These are phyloP conservation scores for Loxodes magnus DNA, from an alignment of 73 alveolate species.

Conservation along the genomic window DNA sequence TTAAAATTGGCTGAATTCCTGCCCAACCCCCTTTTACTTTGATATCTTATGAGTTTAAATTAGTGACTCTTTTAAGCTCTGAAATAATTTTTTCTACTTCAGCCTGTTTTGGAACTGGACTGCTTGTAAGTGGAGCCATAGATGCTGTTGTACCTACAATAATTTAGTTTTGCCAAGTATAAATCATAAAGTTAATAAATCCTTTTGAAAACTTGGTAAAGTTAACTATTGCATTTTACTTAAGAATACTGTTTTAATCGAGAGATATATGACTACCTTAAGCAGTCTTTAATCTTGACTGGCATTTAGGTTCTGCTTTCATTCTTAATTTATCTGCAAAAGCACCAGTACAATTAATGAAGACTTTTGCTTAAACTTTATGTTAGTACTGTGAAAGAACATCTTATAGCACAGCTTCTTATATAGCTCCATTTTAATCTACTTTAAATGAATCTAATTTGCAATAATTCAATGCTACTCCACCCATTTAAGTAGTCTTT, in stretches of 20 bases:
- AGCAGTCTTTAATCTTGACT: conserved; percentile 42
- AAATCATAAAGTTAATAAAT: conserved; percentile 50
- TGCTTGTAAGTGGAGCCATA: conserved; percentile 9
- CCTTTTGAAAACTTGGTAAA: conserved; percentile 74
- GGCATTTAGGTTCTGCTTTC: conserved; percentile 51
- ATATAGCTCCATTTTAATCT: neutral
- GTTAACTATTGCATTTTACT: too few species aligned
- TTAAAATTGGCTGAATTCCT: conserved; percentile 71
- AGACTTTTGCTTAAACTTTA: conserved; percentile 48
- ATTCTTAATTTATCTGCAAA: conserved; percentile 59
- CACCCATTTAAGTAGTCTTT: conserved; percentile 25
- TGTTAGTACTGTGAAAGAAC: conserved; percentile 30
- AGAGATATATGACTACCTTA: conserved; percentile 72
- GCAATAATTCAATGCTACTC: conserved; percentile 52
- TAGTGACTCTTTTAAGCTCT: conserved; percentile 16
- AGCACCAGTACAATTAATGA: conserved; percentile 77
- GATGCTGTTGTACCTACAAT: conserved; percentile 83
- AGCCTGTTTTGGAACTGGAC: conserved; percentile 16
- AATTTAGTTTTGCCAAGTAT: conserved; percentile 55
- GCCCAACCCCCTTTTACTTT: conserved; percentile 48
- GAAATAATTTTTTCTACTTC: conserved; percentile 19
- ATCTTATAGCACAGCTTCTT: conserved; percentile 54
- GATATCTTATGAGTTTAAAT: conserved; percentile 11
- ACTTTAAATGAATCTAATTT: conserved; percentile 25
- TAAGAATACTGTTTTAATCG: conserved; percentile 32